Evolutionary conservation across 2,329 filamentous ascomycete genomes (phyloP).

Genomic region (Triangularia setosa): DNA sequence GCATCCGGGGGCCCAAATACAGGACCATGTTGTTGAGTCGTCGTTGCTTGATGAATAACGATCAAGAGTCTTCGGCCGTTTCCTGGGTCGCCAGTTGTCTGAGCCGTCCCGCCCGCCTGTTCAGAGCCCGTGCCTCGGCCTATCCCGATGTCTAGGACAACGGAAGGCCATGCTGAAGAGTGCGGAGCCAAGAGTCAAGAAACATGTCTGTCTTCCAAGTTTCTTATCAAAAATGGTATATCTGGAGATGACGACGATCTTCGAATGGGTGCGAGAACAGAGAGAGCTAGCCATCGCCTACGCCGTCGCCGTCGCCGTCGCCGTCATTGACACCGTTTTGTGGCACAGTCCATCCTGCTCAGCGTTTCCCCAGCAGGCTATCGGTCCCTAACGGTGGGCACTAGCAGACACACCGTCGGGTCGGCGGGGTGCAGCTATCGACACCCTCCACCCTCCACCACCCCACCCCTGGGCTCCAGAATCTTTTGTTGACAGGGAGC

Average conservation of each 20-base stretch:
- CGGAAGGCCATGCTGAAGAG: not conserved
- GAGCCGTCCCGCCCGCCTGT: not conserved
- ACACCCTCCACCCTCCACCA: constrained; percentile 8
- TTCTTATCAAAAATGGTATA: not conserved
- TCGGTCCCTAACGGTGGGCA: not conserved
- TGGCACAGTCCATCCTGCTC: not conserved
- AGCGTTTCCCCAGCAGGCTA: not conserved
- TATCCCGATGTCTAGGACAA: not conserved
- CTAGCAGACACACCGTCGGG: constrained; percentile 5
- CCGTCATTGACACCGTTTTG: not conserved
- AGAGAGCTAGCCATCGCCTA: not conserved
- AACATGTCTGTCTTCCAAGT: not conserved
- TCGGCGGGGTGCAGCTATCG: constrained; percentile 20
- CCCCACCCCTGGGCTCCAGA: constrained; percentile 17
- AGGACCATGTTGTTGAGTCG: not conserved
- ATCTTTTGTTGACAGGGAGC: constrained; percentile 12
- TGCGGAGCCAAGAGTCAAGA: not conserved
- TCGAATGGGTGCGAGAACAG: not conserved
- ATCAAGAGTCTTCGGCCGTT: constrained; percentile 10
- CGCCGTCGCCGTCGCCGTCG: not conserved
- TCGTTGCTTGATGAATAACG: not conserved
- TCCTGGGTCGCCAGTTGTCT: not conserved
- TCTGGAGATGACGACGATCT: not conserved
- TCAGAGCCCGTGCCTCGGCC: not conserved
- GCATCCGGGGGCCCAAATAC: not conserved